Evolutionary conservation across 2,329 filamentous ascomycete genomes (phyloP), one percentile per base, ranked within the genome.

Genomic region (Sphaerulina musiva): DNA sequence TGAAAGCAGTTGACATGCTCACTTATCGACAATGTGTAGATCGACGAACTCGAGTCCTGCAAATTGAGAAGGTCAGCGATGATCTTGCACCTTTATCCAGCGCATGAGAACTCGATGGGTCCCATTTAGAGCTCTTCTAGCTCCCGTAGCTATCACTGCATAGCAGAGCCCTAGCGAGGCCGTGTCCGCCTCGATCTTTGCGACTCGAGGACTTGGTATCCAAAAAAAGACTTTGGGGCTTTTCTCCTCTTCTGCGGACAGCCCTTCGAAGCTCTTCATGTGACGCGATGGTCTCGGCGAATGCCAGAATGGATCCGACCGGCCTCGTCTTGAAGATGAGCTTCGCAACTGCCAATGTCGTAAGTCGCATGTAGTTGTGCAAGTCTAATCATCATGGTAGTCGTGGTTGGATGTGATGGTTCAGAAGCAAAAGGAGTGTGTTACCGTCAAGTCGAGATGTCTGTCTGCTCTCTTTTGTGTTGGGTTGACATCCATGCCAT

Each of bases 191-290:
- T 32, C 14, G 32, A 32, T 11, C 34, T 29, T 29, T 38, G 12
- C 34, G 34, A 38, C 5, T 6, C 26, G 26, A 29, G 12, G 34
- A 36, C 34, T 4, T 17, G 14, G 14, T 17, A 17, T 17, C 1
- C 14, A 9, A 12, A 9, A 12, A 8, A 36, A 4, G 34, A 38
- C 34, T 7, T 1, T 36, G 29, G 8, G 46, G 10, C 20, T 41
- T 32, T 23, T n/a, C 34, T 48, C 23, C 36, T 39, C 36, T 40
- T 32, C n/a, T 41, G 46, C 46, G 46, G 46, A n/a, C 46, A 40
- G 46, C 46, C 20, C 46, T 48, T 48, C 46, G 46, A n/a, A 48
- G 39, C 46, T 48, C 46, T 20, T n/a, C 12, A 11, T 14, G 31
- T 34, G 12, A 6, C 34, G 34, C 12, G 34, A 11, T 38, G 34